Conservation (phyloP, 1,139 yeast species). For the Kodamaea sp. region DNA sequence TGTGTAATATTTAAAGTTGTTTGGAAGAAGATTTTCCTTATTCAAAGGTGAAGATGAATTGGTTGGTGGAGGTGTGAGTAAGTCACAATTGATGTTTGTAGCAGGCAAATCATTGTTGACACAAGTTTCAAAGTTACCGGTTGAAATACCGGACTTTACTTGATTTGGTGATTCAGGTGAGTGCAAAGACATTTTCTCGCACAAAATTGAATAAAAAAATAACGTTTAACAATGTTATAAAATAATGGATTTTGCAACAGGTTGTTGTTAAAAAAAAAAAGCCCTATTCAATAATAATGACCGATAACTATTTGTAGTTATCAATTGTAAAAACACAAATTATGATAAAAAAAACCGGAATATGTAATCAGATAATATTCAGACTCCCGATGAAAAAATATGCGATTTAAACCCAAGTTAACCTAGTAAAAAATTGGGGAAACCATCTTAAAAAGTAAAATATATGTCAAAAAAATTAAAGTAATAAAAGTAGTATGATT, state of each 20-base stretch:
- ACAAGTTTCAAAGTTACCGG: no score
- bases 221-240: conserved; percentile 4
- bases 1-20: conserved; percentile 40
- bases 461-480: no score
- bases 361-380: background rate
- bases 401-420: no score
- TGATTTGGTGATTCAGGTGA: conserved; percentile 11
- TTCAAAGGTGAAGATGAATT: conserved; percentile 14
- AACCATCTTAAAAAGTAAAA: no score
- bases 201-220: background rate
- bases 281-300: background rate
- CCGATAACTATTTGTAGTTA: conserved; percentile 2
- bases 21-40: conserved; percentile 25
- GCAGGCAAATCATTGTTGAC: background rate
- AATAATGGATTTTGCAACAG: background rate
- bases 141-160: background rate
- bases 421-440: no score
- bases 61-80: conserved; percentile 19
- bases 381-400: no score
- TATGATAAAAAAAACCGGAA: conserved; percentile 2
- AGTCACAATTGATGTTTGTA: conserved; percentile 4
- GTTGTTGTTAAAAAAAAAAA: conserved; percentile 1
- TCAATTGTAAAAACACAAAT: conserved; percentile 8
- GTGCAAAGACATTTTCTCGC: conserved; percentile 7
- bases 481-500: no score